A percentile compares a stretch with the other conserved stretches of the same genome.
These are phyloP conservation scores for Chamaenerion angustifolium DNA, from an alignment of 345 rosid species.

Conservation along the genomic window DNA sequence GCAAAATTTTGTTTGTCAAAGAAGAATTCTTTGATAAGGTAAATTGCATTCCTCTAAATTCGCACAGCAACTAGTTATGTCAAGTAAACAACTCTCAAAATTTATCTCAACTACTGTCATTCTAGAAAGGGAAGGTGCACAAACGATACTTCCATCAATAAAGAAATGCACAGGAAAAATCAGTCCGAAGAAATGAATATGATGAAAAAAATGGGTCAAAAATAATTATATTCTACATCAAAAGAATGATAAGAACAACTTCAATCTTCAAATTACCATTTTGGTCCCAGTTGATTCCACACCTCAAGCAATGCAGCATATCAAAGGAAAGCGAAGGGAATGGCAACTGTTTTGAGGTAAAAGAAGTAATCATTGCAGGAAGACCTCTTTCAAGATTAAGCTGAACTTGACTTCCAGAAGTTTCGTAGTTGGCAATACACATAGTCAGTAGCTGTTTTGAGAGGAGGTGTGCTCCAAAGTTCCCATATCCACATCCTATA, in stretches of 20 bases:
- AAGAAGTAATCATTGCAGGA: constrained; percentile 89
- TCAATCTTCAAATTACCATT: constrained; percentile 40
- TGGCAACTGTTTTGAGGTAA: constrained; percentile 69
- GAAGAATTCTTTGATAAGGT: too few species aligned
- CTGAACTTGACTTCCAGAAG: constrained; percentile 97
- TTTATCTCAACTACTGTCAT: too few species aligned
- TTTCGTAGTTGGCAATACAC: constrained; percentile 93
- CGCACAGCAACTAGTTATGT: too few species aligned
- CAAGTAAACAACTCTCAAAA: too few species aligned
- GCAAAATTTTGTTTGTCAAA: too few species aligned
- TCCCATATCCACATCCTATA: constrained; percentile 98
- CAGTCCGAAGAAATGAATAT: too few species aligned
- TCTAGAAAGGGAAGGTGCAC: too few species aligned
- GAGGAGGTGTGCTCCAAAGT: constrained; percentile 93
- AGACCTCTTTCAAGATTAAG: constrained; percentile 96
- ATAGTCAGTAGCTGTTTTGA: constrained; percentile 71
- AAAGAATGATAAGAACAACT: constrained; percentile 1
- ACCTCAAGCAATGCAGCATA: constrained; percentile 91
- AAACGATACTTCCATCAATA: too few species aligned
- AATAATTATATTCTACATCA: neutral
- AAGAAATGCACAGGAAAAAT: too few species aligned
- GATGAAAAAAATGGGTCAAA: too few species aligned
- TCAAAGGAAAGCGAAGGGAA: constrained; percentile 96
- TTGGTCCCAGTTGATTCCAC: constrained; percentile 91
- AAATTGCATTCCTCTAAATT: too few species aligned